These are phyloP conservation scores for Peniophora sp. DNA, from an alignment of 1,284 basidiomycete genomes.

Conservation along the genomic window DNA sequence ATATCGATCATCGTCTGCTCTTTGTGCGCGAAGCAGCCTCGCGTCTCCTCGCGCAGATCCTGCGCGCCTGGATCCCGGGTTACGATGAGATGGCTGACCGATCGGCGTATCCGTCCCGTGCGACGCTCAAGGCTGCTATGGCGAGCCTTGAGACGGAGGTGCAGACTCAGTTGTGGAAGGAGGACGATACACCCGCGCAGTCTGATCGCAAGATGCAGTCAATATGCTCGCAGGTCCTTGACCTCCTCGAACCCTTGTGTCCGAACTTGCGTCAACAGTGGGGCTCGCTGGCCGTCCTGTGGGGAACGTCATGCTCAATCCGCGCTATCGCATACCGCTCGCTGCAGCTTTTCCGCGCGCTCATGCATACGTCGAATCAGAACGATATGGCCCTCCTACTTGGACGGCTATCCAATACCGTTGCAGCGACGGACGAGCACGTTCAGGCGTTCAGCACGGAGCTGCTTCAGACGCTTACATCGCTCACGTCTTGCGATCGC, in stretches of 20 bases:
- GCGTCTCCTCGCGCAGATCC: slow-evolving; percentile 70
- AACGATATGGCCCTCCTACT: slow-evolving; percentile 76
- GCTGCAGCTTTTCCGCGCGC: slow-evolving; percentile 81
- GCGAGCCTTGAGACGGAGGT: slow-evolving; percentile 52
- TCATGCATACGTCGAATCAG: slow-evolving; percentile 70
- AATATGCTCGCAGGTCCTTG: slow-evolving; percentile 62
- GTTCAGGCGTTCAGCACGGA: slow-evolving; percentile 82
- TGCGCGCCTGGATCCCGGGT: slow-evolving; percentile 72
- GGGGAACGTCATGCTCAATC: slow-evolving; percentile 86
- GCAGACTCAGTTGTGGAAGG: slow-evolving; percentile 62
- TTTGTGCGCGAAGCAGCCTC: slow-evolving; percentile 69
- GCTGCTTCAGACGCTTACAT: slow-evolving; percentile 72
- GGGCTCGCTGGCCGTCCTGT: slow-evolving; percentile 75
- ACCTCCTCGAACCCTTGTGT: slow-evolving; percentile 62
- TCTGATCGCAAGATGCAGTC: slow-evolving; percentile 62
- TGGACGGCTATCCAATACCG: slow-evolving; percentile 79
- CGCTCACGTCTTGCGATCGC: slow-evolving; percentile 54
- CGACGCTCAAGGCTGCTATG: slow-evolving; percentile 44
- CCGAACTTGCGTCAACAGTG: slow-evolving; percentile 68
- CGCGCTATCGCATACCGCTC: slow-evolving; percentile 85
- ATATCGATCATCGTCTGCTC: slow-evolving; percentile 71
- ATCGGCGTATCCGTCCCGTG: slow-evolving; percentile 34
- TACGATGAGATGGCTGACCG: slow-evolving; percentile 61
- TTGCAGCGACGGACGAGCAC: slow-evolving; percentile 69
- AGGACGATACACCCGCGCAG: slow-evolving; percentile 51